Evolutionary conservation across 1,284 basidiomycete genomes (phyloP), one percentile per base, ranked within the genome.

Genomic region (Earliella scabrosa): DNA sequence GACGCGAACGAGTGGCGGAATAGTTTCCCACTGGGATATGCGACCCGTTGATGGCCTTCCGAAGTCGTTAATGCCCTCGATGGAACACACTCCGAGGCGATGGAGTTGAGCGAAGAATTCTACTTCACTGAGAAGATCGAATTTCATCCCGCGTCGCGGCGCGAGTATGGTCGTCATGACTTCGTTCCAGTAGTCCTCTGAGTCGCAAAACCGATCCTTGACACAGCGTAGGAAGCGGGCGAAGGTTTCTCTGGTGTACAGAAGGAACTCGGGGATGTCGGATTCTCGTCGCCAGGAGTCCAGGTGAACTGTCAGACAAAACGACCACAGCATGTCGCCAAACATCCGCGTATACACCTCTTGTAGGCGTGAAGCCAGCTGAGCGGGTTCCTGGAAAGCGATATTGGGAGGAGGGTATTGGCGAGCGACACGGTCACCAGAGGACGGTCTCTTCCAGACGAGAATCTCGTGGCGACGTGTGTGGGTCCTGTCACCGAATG

Each of bases 41-140:
- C 54, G 54, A 0, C 68, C 67, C 6, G 56, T 49, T 23, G 18
- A 23, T 4, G 53, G 45, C 16, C 20, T 8, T 3, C 5, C 8
- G 18, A n/a, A n/a, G 16, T 18, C 4, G 5, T 7, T n/a, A 3
- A 18, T 38, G 14, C 3, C 40, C 10, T 4, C 27, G 13, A 54
- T 55, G 1, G 66, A 65, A 54, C 70, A 63, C 0, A 78, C 53
- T 4, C 70, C 69, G 18, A 71, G 65, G 5, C 65, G 65, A 60
- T 75, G 63, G 1, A 77, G 59, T 3, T 71, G 71, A 7, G 61
- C 58, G 46, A 56, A 68, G 5, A 77, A 52, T 34, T 79, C 77
- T 18, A 77, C 71, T 20, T 64, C 62, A 49, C 72, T 69, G 38
- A 70, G 52, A 1, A 59, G 43, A 71, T 72, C 63, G 75, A 69